Evolutionary conservation across 495 filamentous ascomycete genomes (phyloP), one percentile per base, ranked within the genome.

Genomic region (Xylaria telfairii): DNA sequence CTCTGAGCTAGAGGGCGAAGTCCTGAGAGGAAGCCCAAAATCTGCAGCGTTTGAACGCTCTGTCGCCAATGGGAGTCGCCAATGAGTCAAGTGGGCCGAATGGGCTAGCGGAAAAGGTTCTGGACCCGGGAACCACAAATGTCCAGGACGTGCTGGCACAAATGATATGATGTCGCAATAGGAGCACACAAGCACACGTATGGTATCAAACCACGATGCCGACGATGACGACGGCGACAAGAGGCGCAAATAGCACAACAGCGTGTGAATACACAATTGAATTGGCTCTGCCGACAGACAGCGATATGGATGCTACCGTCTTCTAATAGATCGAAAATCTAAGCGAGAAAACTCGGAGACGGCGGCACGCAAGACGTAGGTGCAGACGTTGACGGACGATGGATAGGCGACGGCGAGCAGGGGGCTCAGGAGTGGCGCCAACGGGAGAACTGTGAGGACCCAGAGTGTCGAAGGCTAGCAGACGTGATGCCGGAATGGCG

Each of bases 171-270:
- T 49, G 21, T 41, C 32, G 69, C 46, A 69, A 37, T 17, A 49
- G 34, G 19, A 62, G 51, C 57, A 65, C 69, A 72, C 42, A 47
- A 56, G 44, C 49, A 65, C 69, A 72, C 32, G 13, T 65, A 51
- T 65, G 9, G 32, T 19, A 21, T 39, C 42, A 51, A 49, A 26
- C 15, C 28, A 34, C 44, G 19, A 37, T 8, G 34, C 26, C 3
- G 30, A 44, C 34, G 37, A 3, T 9, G 9, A 42, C 5, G 54
- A 37, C 60, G 12, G 17, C 24, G 17, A 12, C 44, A 64, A 21
- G 30, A 42, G 9, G 46, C 26, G 44, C 44, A 54, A 26, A 30
- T 37, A 51, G 15, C 46, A 41, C 63, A n/a, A 53, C 17, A 19
- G 46, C n/a, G 32, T 47, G 47, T 1, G 0, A 28, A 41, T 34